These are phyloP conservation scores for Colletotrichum gigasporum DNA, from an alignment of 2,329 filamentous ascomycete species.

Conservation along the genomic window DNA sequence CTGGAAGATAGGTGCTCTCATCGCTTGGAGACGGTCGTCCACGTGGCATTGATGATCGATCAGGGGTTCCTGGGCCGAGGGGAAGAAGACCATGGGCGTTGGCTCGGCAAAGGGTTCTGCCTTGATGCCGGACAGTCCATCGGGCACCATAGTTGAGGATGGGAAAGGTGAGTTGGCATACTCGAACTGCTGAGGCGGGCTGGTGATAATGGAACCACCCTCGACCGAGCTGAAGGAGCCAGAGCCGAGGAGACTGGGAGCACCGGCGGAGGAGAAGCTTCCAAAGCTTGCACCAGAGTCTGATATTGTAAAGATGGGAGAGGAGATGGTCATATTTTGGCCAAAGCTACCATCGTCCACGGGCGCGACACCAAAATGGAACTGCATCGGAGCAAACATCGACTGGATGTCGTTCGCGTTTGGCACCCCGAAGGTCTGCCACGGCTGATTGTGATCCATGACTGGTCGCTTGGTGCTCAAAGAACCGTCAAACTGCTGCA, in stretches of 20 bases:
- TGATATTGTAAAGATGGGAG: constrained; percentile 11
- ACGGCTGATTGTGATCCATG: constrained; percentile 13
- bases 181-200: constrained; percentile 14
- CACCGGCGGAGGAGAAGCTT: constrained; percentile 29
- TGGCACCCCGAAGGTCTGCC: constrained; percentile 6
- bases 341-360: constrained; percentile 10
- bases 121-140: constrained; percentile 10
- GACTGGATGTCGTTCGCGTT: constrained; percentile 23
- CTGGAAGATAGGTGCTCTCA: neutral
- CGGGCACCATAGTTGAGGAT: constrained; percentile 6
- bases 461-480: constrained; percentile 18
- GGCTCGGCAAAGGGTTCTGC: constrained; percentile 16
- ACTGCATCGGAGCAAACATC: constrained; percentile 28
- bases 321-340: constrained; percentile 13
- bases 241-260: constrained; percentile 14
- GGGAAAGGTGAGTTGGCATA: constrained; percentile 17
- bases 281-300: constrained; percentile 19
- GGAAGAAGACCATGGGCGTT: constrained; percentile 17
- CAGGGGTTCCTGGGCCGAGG: constrained; percentile 3
- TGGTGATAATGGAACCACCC: constrained; percentile 3
- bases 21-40: neutral
- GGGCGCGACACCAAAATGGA: constrained; percentile 7
- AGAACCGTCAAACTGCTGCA: constrained; percentile 16
- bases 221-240: constrained; percentile 19
- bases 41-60: neutral